Conservation (phyloP, 306 rosid species). For the Vigna mungo region DNA sequence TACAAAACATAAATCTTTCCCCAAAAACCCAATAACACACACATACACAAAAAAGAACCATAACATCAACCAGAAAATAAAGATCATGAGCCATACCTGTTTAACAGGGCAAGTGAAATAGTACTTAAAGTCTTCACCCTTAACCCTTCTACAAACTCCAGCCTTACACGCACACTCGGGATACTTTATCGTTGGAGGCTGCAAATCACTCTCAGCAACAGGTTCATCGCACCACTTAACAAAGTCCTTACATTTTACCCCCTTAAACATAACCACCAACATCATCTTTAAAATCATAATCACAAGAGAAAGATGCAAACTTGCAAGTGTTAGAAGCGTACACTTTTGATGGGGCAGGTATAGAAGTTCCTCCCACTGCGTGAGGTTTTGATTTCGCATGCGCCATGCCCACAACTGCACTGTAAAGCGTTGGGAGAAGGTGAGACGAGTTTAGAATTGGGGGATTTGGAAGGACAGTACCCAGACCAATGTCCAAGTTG, state of each 20-base stretch:
- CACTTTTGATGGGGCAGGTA: slow-evolving; percentile 58
- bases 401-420: not conserved
- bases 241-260: slow-evolving; percentile 19
- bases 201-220: slow-evolving; percentile 14
- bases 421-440: not conserved
- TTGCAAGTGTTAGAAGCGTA: not conserved
- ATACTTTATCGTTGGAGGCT: slow-evolving; percentile 32
- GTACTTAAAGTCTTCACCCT: not conserved
- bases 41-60: not conserved
- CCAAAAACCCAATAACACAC: not conserved
- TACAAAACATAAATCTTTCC: not conserved
- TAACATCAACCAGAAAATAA: not conserved
- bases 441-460: not conserved
- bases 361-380: slow-evolving; percentile 23
- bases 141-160: slow-evolving; percentile 49
- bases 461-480: not conserved
- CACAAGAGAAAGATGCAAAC: not conserved
- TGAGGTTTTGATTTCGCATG: not conserved
- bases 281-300: not conserved
- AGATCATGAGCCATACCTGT: slow-evolving; percentile 26
- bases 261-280: slow-evolving; percentile 31
- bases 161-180: slow-evolving; percentile 48
- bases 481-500: not conserved
- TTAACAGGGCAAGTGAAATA: slow-evolving; percentile 39
- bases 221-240: slow-evolving; percentile 7